Evolutionary conservation across 2,329 filamentous ascomycete genomes (phyloP).

Genomic region (Aureobasidium sp.): DNA sequence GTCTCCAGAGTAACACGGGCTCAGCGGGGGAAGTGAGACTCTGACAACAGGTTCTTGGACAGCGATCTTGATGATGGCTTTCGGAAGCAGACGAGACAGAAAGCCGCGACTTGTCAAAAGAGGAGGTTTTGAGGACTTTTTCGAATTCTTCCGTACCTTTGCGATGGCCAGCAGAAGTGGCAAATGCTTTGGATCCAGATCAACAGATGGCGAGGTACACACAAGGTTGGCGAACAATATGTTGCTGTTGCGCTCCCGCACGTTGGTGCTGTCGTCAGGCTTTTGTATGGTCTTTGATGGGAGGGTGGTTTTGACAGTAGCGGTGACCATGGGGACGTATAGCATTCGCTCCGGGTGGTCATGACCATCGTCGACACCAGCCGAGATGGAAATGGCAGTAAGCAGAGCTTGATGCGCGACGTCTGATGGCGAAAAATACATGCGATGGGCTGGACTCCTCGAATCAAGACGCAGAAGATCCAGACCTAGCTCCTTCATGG

Average conservation of each 20-base stretch:
- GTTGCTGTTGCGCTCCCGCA: slow-evolving; percentile 82
- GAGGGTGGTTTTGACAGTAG: slow-evolving; percentile 85
- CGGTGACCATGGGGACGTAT: slow-evolving; percentile 96
- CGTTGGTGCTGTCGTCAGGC: slow-evolving; percentile 55
- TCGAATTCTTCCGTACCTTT: slow-evolving; percentile 37
- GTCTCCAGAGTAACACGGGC: slow-evolving; percentile 47
- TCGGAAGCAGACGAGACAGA: slow-evolving; percentile 85
- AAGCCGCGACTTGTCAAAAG: slow-evolving; percentile 38
- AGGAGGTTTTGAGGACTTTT: neutral
- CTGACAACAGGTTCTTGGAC: slow-evolving; percentile 93
- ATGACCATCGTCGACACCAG: slow-evolving; percentile 85
- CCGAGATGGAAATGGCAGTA: slow-evolving; percentile 83
- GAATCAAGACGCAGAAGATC: slow-evolving; percentile 87
- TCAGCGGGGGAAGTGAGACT: slow-evolving; percentile 76
- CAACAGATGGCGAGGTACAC: slow-evolving; percentile 88
- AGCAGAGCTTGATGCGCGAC: slow-evolving; percentile 91
- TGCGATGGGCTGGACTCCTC: slow-evolving; percentile 88
- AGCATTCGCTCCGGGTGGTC: slow-evolving; percentile 78
- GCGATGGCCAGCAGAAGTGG: slow-evolving; percentile 75
- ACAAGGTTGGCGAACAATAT: slow-evolving; percentile 95
- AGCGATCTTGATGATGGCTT: slow-evolving; percentile 89
- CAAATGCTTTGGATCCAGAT: slow-evolving; percentile 85
- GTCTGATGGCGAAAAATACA: slow-evolving; percentile 93
- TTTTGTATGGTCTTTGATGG: slow-evolving; percentile 90
- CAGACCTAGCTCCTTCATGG: slow-evolving; percentile 93